Evolutionary conservation across 2,329 filamentous ascomycete species (phyloP), one percentile per base, ranked within the genome.

Genomic region (Alternaria sp.): DNA sequence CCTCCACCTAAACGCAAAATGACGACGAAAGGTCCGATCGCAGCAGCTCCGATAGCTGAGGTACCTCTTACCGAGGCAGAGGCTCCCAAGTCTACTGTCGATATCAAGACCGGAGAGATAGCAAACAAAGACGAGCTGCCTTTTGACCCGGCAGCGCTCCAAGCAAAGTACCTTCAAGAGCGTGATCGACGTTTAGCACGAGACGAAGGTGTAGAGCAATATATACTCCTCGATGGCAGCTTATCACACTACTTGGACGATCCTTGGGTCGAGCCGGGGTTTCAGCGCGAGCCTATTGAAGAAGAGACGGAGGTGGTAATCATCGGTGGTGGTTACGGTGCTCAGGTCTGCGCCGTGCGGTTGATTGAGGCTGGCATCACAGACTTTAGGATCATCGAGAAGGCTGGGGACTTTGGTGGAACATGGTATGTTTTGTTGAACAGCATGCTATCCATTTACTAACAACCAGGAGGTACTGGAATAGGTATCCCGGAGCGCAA

Each of bases 281-380:
- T 74, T 26, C 47, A 62, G 30, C 65, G 76, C 15, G 72, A 73
- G 12, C 66, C 74, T 4, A 62, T 77, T 13, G 59, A 73, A n/a
- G 74, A 74, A 61, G 71, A 75, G 21, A 70, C 66, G 4, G 69
- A 73, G 49, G 72, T 75, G 6, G 67, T 76, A 12, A 80, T 85
- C 30, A 69, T 83, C 11, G 83, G 84, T 11, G 82, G 79, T 8
- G 84, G 83, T 2, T 83, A 78, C 66, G 81, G 80, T 10, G 83
- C 82, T 6, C 77, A 84, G 23, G 69, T 83, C 6, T 79, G 78
- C 70, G 63, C 81, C 5, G 77, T 79, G 3, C 72, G 77, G 1
- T 63, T 83, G 10, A 72, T 82, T 21, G 68, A 81, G 62, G 67
- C 75, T 6, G 79, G 57, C 9, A 57, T 71, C 17, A 68, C 76